A percentile compares a stretch with the other conserved stretches of the same genome.
These are phyloP conservation scores for Albifimbria verrucaria DNA, from an alignment of 2,329 filamentous ascomycete species.

Conservation along the genomic window DNA sequence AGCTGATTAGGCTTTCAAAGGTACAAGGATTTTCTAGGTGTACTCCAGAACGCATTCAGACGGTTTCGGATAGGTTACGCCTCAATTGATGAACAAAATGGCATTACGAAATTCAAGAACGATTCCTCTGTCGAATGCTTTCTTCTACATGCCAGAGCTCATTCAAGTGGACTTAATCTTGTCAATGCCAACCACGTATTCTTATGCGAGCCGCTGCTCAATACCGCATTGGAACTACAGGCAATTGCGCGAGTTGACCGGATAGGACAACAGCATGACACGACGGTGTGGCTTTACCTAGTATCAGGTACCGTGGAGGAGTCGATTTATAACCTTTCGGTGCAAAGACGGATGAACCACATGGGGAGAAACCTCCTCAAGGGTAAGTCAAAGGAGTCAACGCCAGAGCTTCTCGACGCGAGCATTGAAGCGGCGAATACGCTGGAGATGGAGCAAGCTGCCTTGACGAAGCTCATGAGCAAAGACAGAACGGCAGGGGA, in stretches of 20 bases:
- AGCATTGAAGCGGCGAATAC: slow-evolving; percentile 81
- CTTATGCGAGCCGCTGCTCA: slow-evolving; percentile 88
- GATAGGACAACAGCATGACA: slow-evolving; percentile 84
- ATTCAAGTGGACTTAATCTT: slow-evolving; percentile 85
- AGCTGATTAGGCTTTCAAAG: slow-evolving; percentile 13
- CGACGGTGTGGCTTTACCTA: slow-evolving; percentile 93
- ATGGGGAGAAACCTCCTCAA: slow-evolving; percentile 46
- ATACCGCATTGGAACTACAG: slow-evolving; percentile 90
- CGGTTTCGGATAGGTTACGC: slow-evolving; percentile 71
- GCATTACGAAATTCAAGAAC: slow-evolving; percentile 72
- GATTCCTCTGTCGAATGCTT: slow-evolving; percentile 77
- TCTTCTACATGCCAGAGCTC: slow-evolving; percentile 82
- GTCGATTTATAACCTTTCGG: slow-evolving; percentile 84
- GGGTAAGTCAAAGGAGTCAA: slow-evolving; percentile 36
- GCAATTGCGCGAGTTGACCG: slow-evolving; percentile 93
- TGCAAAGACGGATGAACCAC: slow-evolving; percentile 73
- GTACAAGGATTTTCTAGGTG: slow-evolving; percentile 74
- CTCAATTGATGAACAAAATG: slow-evolving; percentile 64
- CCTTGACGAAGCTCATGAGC: slow-evolving; percentile 66
- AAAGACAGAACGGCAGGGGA: slow-evolving; percentile 73
- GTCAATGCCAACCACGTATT: slow-evolving; percentile 94
- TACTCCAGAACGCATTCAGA: slow-evolving; percentile 67
- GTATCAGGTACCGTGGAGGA: slow-evolving; percentile 90
- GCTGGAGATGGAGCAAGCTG: slow-evolving; percentile 72
- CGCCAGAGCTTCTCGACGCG: slow-evolving; percentile 51